Base-by-base conservation (phyloP, 345 rosid species). In the Erysimum cheiranthoides region DNA sequence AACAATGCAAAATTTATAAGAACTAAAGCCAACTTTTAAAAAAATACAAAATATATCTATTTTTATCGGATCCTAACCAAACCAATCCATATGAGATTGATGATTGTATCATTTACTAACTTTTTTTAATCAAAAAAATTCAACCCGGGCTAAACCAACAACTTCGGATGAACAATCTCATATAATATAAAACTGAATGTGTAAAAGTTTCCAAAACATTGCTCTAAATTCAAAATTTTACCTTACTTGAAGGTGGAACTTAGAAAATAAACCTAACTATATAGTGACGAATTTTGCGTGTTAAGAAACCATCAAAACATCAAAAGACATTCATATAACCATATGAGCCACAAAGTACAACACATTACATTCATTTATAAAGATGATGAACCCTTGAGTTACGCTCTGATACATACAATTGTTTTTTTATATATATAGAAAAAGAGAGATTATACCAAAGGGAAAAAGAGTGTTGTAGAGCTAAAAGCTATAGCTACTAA, bases 381-480 rank as follows among this genome's bases (percentile, higher is more conserved):
- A 61, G 50, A 61, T 52, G 31, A 51, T 18, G 51, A 28, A 30
- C 50, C 58, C 30, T 70, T 56, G 67, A 38, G 61, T 77, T 71
- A 52, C 50, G 42, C 57, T 77, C 53, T 17, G 17, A 47, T 53
- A 46, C 50, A 62, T 65, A 76, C 70, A 76, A 30, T n/a, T n/a
- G n/a, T 28, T 21, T 2, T 50, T 58, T 34, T 2, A 16, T 63
- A 43, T 63, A 42, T 27, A 43, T 39, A 16, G 16, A 32, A 46
- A 10, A n/a, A 31, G 6, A 46, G 28, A 17, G 6, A 63, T 63
- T 4, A 70, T 39, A 71, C 38, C 39, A 58, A 57, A 71, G 76
- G 61, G 76, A 1, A 71, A 65, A 71, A 65, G 76, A 71, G 81
- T 78, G 16, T 71, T 72, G 68, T 38, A 71, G 56, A 65, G 81